Conservation (phyloP, 441 rosid genomes). For the Viola pubescens region DNA sequence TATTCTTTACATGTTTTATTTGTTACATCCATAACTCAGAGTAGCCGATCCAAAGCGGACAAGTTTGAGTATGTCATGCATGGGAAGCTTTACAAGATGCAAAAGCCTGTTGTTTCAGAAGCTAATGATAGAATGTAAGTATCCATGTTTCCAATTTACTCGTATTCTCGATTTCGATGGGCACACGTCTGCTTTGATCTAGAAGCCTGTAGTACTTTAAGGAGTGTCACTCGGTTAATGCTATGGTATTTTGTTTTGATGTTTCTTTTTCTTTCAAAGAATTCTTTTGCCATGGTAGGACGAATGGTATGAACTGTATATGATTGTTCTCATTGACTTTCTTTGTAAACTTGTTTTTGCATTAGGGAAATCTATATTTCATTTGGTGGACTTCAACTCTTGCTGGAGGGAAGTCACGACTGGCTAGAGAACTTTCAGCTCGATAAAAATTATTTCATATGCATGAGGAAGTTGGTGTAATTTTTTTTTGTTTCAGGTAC, state of each 20-base stretch:
- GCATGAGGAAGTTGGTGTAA: background rate
- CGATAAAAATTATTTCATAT: background rate
- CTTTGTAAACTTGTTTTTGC: background rate
- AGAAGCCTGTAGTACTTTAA: no score
- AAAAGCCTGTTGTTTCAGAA: background rate
- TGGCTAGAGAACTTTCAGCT: background rate
- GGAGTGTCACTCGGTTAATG: no score
- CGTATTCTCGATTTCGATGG: background rate
- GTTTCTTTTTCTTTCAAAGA: no score
- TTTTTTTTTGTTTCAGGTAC: no score
- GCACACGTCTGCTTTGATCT: no score
- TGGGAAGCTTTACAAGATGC: slow-evolving; percentile 1
- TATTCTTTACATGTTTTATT: background rate
- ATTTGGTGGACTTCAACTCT: no score
- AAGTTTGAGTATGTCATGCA: background rate
- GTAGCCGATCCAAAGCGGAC: background rate
- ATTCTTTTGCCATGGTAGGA: no score
- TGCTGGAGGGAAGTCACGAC: background rate
- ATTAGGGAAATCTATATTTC: no score
- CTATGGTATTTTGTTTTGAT: no score
- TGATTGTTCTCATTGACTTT: background rate
- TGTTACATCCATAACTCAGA: background rate
- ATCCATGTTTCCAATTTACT: background rate
- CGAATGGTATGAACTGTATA: no score
- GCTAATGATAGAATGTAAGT: background rate